Conservation (phyloP, 495 filamentous ascomycete genomes). For the Antarctomyces pellizariae region DNA sequence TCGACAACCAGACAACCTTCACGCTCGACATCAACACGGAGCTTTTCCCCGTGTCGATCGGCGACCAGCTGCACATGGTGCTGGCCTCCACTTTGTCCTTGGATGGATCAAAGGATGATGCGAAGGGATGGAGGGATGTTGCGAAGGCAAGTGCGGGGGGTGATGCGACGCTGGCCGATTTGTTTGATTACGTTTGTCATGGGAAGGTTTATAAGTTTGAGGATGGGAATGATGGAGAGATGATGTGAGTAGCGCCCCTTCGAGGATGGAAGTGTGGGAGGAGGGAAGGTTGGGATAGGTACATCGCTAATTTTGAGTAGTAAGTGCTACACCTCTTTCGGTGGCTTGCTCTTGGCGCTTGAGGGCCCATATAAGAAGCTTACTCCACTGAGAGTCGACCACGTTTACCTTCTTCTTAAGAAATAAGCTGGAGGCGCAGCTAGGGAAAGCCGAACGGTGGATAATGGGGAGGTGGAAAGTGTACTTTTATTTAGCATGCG, state of each 20-base stretch:
- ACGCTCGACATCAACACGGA: slow-evolving; percentile 86
- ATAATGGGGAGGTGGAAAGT: too few relatives aligned
- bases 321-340: slow-evolving; percentile 81
- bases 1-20: slow-evolving; percentile 47
- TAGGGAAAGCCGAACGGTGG: too few relatives aligned
- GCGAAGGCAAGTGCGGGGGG: slow-evolving; percentile 26
- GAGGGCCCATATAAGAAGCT: slow-evolving; percentile 93
- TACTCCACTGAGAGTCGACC: slow-evolving; percentile 68
- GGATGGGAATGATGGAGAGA: slow-evolving; percentile 53
- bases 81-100: slow-evolving; percentile 66
- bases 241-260: slow-evolving; percentile 39
- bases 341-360: slow-evolving; percentile 68
- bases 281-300: slow-evolving; percentile 2
- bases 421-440: too few relatives aligned
- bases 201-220: slow-evolving; percentile 97
- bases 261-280: neutral
- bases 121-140: slow-evolving; percentile 58
- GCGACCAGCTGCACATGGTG: slow-evolving; percentile 53
- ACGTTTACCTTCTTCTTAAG: slow-evolving; percentile 84
- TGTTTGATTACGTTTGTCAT: slow-evolving; percentile 92
- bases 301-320: slow-evolving; percentile 21
- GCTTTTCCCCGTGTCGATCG: slow-evolving; percentile 52
- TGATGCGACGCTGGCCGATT: slow-evolving; percentile 64
- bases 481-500: too few relatives aligned
- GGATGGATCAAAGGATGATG: slow-evolving; percentile 51